Base-by-base conservation (phyloP, 2,329 filamentous ascomycete species). In the Alternaria postmessia region DNA sequence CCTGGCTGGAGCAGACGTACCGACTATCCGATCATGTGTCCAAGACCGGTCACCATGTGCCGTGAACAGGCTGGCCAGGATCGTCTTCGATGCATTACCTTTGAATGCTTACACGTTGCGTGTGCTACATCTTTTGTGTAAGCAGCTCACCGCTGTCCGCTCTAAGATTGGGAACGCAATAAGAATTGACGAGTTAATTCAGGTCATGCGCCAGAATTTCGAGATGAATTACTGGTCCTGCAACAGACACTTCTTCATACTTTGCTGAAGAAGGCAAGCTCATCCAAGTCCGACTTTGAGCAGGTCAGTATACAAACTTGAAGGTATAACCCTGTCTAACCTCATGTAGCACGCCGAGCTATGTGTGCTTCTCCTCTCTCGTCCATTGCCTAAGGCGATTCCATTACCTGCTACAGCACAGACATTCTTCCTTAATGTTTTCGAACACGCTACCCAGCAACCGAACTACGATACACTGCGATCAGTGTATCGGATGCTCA, bases 81-180 rank as follows among this genome's bases (percentile, higher is more conserved):
- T 74, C 18, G 64, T 86, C n/a, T 70, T 84, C 30, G 81, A 85
- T 59, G 83, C 81, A 26, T 72, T 88, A 36, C 79, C 83, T 34
- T 79, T 82, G 46, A 86, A 84, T 74, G 78, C 81, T 4, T 83
- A 84, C 61, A 81, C 84, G 5, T 67, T 87, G 56, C 75, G 80
- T 30, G 76, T 88, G 28, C 71, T 88, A 39, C 73, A 80, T n/a
- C 72, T 67, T 38, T 80, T 88, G 30, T 81, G 84, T 86, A 78
- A 42, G 59, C 54, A 46, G 44, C 57, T 47, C 53, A 39, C 20
- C 36, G 48, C 28, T 51, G 51, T 41, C 58, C 14, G 36, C 51
- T 30, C 16, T 6, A 18, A 12, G n/a, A 8, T 7, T 3, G 18
- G 18, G 3, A 24, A 39, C 14, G 14, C 54, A 32, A 24, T 54